Percentiles rank a stretch among this genome's conserved stretches.
Evolutionary conservation across 2,329 filamentous ascomycete species (phyloP).

Genomic region (Cercospora canescens): DNA sequence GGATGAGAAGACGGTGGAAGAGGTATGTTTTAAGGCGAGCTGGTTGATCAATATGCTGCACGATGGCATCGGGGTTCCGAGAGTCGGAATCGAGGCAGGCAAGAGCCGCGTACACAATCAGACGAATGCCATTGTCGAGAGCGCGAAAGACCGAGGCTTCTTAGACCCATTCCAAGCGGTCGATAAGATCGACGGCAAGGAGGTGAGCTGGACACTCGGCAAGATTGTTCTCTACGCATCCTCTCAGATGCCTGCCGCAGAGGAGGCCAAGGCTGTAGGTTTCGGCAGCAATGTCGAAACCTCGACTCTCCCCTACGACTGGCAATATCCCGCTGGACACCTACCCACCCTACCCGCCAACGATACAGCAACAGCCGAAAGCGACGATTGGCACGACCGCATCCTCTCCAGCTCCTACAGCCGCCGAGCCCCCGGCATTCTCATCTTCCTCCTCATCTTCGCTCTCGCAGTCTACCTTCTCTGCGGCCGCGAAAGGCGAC

Average conservation of each 20-base stretch:
- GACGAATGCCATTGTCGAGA: conserved; percentile 68
- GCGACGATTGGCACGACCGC: conserved; percentile 56
- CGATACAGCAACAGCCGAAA: conserved; percentile 45
- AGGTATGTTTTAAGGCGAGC: conserved; percentile 96
- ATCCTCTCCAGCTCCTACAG: conserved; percentile 65
- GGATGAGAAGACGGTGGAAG: conserved; percentile 69
- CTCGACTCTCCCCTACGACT: conserved; percentile 57
- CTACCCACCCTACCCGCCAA: conserved; percentile 37
- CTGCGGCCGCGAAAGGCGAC: conserved; percentile 74
- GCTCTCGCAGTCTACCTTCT: conserved; percentile 70
- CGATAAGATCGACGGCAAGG: conserved; percentile 85
- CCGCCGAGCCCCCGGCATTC: conserved; percentile 69
- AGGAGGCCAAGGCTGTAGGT: conserved; percentile 72
- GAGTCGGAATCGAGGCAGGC: conserved; percentile 65
- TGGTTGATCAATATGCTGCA: conserved; percentile 98
- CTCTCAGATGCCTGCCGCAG: conserved; percentile 73
- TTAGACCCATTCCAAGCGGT: conserved; percentile 87
- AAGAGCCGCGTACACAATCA: conserved; percentile 65
- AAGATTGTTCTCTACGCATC: conserved; percentile 96
- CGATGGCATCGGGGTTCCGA: conserved; percentile 90
- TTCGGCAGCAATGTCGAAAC: conserved; percentile 79
- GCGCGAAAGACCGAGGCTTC: conserved; percentile 69
- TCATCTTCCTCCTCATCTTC: conserved; percentile 76
- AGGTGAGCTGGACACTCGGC: conserved; percentile 95
- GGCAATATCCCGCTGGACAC: conserved; percentile 71